Conservation (phyloP, 345 rosid genomes). For the Rhizophora mangle region DNA sequence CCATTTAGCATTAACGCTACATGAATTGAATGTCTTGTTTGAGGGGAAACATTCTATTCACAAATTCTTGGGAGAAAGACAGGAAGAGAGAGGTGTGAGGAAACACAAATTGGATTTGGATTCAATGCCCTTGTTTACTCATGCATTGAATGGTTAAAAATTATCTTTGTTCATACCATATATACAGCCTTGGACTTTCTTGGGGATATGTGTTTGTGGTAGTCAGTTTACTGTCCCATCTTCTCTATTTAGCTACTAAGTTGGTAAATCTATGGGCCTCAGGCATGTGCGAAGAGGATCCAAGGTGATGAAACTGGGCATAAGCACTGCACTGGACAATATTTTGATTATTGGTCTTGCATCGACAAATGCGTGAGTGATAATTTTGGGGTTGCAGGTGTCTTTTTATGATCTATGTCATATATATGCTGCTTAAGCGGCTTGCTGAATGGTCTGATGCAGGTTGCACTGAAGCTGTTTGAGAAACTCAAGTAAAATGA, state of each 20-base stretch:
- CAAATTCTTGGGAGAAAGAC: no score
- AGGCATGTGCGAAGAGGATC: constrained; percentile 93
- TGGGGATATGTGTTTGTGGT: not conserved
- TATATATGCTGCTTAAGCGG: constrained; percentile 1
- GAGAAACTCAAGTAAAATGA: constrained; percentile 47
- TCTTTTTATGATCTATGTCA: not conserved
- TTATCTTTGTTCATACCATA: no score
- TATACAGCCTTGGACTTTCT: not conserved
- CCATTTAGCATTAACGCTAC: no score
- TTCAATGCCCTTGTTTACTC: no score
- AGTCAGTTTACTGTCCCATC: not conserved
- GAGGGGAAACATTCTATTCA: no score
- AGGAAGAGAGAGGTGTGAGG: no score
- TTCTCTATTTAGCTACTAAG: not conserved
- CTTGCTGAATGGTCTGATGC: constrained; percentile 13
- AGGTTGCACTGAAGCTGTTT: constrained; percentile 68
- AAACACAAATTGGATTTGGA: no score
- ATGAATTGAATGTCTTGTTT: no score
- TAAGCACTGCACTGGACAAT: constrained; percentile 93
- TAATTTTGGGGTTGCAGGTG: not conserved
- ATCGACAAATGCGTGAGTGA: constrained; percentile 79
- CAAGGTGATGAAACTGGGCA: constrained; percentile 74
- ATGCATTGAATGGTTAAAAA: no score
- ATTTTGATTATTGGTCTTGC: constrained; percentile 79
- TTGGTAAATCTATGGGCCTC: not conserved